Evolutionary conservation across 2,329 filamentous ascomycete species (phyloP).

Genomic region (Zopfia rhizophila): DNA sequence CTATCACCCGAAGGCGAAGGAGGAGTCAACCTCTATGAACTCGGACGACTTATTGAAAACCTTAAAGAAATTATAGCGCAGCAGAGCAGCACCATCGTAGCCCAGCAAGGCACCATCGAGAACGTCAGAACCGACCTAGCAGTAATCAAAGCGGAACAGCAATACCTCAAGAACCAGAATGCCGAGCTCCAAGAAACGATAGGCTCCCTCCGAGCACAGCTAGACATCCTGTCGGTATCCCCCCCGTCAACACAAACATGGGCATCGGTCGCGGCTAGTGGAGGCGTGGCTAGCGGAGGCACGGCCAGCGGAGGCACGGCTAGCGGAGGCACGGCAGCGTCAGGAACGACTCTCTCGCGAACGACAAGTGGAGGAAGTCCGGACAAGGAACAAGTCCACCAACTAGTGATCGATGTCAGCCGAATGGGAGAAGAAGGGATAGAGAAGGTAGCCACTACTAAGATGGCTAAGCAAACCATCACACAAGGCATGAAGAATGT

Average conservation of each 20-base stretch:
- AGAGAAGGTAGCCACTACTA: conserved; percentile 16
- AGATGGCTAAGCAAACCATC: conserved; percentile 17
- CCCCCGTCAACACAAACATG: conserved; percentile 16
- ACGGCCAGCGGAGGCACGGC: too few species aligned
- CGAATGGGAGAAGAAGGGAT: conserved; percentile 6
- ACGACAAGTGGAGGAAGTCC: conserved; percentile 7
- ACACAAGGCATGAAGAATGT: conserved; percentile 19
- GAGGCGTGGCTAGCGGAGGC: too few species aligned
- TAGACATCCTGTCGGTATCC: conserved; percentile 14
- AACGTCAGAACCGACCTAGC: conserved; percentile 3
- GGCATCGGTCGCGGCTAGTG: conserved; percentile 18
- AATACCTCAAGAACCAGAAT: conserved; percentile 14
- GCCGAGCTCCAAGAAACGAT: conserved; percentile 10
- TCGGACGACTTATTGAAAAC: conserved; percentile 14
- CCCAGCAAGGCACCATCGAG: conserved; percentile 8
- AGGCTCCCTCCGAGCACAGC: conserved; percentile 11
- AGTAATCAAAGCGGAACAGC: conserved; percentile 10
- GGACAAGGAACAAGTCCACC: conserved; percentile 10
- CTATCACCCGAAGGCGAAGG: conserved; percentile 9
- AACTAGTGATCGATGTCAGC: conserved; percentile 22
- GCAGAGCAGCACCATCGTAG: conserved; percentile 16
- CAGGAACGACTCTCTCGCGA: conserved; percentile 7
- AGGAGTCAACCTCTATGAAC: conserved; percentile 3
- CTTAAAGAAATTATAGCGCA: conserved; percentile 16
- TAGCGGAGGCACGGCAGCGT: too few species aligned